Evolutionary conservation across 768 basidiomycete species (phyloP), one percentile per base, ranked within the genome.

Genomic region (Boletus subcaerulescens): DNA sequence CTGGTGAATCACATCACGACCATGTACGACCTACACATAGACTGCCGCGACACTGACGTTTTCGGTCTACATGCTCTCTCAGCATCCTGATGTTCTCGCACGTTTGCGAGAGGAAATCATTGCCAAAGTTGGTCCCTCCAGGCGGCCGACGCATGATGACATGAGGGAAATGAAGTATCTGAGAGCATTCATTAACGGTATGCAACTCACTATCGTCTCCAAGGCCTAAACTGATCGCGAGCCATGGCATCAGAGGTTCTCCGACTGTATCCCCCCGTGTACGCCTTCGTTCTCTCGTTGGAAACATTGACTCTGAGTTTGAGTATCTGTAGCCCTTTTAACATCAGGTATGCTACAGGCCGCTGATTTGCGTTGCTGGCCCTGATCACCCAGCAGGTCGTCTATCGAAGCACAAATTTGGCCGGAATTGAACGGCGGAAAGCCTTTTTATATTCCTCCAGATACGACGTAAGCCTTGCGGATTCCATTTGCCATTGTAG

Each of bases 181-280:
- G 14, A 73, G 82, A 24, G 86, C 85, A 1, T 81, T 87, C 22
- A 78, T 87, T 46, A 86, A 87, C 57, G 84, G 84, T 84, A 20
- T 13, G 71, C 47, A 4, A 42, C 10, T 38, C 42, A 10, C 20
- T 31, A 40, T 32, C 14, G 14, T 41, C 26, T 17, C n/a, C 3
- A 14, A 10, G 4, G 31, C 33, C 5, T 43, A 11, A 13, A 41
- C 50, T 48, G 10, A 68, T 50, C 29, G 29, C 4, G 35, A 39
- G 8, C 15, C 1, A 8, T 29, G 33, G 10, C 39, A 18, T 44
- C 48, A 73, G 69, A 72, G 57, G 69, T 66, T 24, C 65, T 72
- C 17, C 60, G 73, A 13, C 50, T 73, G 10, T 73, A 65, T 57
- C 67, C 71, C 24, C 53, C 67, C 5, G 65, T 66, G 68, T 69